Base-by-base conservation (phyloP, 331 rosid genomes). In the Prunus yedoensis region DNA sequence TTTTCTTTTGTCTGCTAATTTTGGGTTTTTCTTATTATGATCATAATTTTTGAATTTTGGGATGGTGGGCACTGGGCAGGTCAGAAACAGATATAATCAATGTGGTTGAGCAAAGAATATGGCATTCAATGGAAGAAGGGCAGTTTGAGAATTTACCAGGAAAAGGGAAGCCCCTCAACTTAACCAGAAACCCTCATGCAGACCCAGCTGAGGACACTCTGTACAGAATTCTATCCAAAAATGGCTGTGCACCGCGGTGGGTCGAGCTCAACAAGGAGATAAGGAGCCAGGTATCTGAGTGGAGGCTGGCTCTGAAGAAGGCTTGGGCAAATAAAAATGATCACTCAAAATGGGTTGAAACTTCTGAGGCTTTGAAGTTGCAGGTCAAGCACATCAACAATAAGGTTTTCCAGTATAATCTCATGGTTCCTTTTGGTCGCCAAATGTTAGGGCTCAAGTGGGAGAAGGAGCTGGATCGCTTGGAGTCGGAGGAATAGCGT, bases 71-170 rank as follows among this genome's bases (percentile, higher is more conserved):
- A 32, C 7, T 32, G 38, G 38, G 66, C 87, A 94, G 97, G 85
- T 94, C 97, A 30, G 98, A 94, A 68, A 94, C 94, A 41, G 97
- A 94, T 46, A 77, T 94, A 65, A 86, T 82, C 66, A 91, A 90
- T 20, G 88, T 94, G 57, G 98, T 94, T 59, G 98, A 91, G 90
- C 96, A 88, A 74, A 86, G 96, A 81, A 94, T 94, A 77, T 94
- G 97, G 96, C 97, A 88, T 83, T 91, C 98, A 38, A 94, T 94
- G 98, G 97, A 91, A 82, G 97, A 88, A 71, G 98, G 98, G n/a
- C 87, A 91, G 10, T 94, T 91, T 70, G 97, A 94, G 81, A 91
- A 94, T 74, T 83, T 94, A 75, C 89, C 98, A 0, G 98, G 98
- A 35, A 91, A 94, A 82, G 98, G 98, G 12, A 94, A 94, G 76